Percentiles rank a stretch among this genome's conserved stretches.
These are phyloP conservation scores for Blepharisma japonicum DNA, from an alignment of 73 alveolate species.

Conservation along the genomic window DNA sequence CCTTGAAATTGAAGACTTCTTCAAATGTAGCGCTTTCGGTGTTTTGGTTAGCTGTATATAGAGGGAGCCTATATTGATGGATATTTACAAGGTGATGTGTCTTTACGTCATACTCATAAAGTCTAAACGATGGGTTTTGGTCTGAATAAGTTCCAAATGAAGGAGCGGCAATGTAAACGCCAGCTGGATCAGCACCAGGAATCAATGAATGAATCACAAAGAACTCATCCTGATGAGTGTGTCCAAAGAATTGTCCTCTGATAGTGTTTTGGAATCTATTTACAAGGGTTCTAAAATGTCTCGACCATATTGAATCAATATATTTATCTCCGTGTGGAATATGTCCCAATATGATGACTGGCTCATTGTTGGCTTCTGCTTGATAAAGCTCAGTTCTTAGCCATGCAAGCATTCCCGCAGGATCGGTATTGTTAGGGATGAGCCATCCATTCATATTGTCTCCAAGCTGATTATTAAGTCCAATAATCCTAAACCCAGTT, in stretches of 20 bases:
- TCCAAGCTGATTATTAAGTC: not conserved
- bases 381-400: not conserved
- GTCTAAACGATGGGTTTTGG: conserved; percentile 7
- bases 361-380: not conserved
- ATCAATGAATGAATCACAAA: conserved; percentile 48
- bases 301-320: not conserved
- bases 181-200: not conserved
- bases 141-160: not conserved
- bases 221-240: conserved; percentile 11
- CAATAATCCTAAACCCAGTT: not conserved
- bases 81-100: not conserved
- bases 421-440: not conserved
- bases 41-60: conserved; percentile 25
- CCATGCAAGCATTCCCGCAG: not conserved
- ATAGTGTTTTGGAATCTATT: not conserved
- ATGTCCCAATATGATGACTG: not conserved
- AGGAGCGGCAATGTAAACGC: not conserved
- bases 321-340: not conserved
- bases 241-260: conserved; percentile 30
- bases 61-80: not conserved
- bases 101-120: not conserved
- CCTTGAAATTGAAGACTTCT: no score
- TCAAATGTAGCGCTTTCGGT: not conserved
- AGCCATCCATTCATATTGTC: not conserved
- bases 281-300: conserved; percentile 2